Conservation (phyloP, 257 asterid species). For the Solanum ossicruentum region DNA sequence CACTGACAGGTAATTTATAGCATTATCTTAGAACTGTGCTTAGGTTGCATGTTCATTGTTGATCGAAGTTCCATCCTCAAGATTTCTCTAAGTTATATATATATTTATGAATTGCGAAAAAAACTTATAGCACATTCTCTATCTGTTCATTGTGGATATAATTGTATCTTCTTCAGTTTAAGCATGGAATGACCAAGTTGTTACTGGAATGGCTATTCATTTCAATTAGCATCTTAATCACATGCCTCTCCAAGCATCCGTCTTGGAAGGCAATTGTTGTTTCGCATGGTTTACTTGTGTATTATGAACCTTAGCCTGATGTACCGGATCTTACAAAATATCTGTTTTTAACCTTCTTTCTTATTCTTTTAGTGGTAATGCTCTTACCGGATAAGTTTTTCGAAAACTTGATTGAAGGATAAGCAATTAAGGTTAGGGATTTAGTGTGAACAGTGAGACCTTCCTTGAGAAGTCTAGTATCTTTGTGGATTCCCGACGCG, state of each 20-base stretch:
- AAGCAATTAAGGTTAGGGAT: background rate
- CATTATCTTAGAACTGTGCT: background rate
- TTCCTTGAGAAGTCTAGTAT: background rate
- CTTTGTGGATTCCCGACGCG: background rate
- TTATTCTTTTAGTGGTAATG: background rate
- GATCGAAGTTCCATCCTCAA: background rate
- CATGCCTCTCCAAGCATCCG: background rate
- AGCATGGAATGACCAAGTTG: background rate
- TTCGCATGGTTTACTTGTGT: background rate
- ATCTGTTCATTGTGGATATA: background rate
- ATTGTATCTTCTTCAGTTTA: background rate
- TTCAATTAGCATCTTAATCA: background rate
- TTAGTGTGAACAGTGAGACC: background rate
- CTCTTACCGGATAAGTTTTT: background rate
- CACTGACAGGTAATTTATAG: conserved; percentile 62
- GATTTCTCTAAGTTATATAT: background rate
- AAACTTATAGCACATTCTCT: background rate
- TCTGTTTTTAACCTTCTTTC: background rate
- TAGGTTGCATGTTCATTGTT: background rate
- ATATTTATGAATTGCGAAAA: background rate
- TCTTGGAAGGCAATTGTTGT: background rate
- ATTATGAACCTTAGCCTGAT: background rate
- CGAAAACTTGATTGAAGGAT: background rate
- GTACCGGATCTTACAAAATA: background rate
- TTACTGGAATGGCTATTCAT: background rate